phyloP scores from a whole-genome alignment of 495 filamentous ascomycete genomes.

The Aspergillus asperescens region DNA sequence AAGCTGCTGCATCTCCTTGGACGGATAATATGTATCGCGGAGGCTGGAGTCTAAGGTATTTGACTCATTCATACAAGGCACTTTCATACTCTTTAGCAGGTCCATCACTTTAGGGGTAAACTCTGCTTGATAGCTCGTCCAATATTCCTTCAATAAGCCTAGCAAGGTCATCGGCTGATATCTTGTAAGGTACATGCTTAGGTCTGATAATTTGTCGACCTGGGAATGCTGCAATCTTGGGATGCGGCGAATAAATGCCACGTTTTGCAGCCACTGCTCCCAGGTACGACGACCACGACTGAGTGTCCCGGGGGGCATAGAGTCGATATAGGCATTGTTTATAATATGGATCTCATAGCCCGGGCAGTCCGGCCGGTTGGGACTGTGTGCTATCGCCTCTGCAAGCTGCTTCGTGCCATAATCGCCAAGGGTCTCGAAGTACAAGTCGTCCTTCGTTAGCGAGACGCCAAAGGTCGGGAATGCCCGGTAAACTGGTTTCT shows the following conservation, averaged over 20 bases:
- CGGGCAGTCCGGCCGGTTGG: neutral
- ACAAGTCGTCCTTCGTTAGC: neutral
- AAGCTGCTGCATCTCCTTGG: neutral
- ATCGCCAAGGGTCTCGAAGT: neutral
- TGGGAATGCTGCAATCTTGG: neutral
- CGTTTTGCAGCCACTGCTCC: neutral
- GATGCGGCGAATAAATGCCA: neutral
- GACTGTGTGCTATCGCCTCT: neutral
- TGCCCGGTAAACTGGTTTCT: neutral
- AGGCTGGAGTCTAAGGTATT: no score
- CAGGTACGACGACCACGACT: neutral
- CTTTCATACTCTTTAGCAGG: neutral
- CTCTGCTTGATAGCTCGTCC: neutral
- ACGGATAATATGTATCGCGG: neutral
- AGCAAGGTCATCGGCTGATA: neutral
- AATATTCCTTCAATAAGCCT: neutral
- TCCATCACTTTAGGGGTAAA: neutral
- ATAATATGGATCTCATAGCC: slow-evolving; percentile 1
- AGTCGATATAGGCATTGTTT: neutral
- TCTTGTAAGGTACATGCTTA: neutral
- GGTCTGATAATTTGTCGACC: neutral
- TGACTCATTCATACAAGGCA: neutral
- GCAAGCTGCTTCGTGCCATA: neutral
- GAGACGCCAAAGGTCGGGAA: neutral
- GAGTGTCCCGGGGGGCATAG: neutral